Percentiles rank a stretch among this genome's conserved stretches.
These are phyloP conservation scores for Cladochytrium replicatum DNA, from an alignment of 192 early-diverging fungal species.

Conservation along the genomic window DNA sequence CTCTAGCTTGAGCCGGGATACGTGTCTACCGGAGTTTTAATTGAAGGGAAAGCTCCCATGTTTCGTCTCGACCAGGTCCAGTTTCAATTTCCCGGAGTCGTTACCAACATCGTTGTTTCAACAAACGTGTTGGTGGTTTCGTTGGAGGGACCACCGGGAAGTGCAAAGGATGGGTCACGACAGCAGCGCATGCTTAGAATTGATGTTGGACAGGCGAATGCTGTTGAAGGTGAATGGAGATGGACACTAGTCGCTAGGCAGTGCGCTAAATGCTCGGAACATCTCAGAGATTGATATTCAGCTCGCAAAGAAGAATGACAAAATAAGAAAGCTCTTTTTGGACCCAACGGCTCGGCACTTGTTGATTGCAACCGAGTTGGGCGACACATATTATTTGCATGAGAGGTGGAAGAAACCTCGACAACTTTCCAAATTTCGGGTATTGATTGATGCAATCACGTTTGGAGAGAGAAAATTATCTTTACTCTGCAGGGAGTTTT, in stretches of 20 bases:
- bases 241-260: no score
- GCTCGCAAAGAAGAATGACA: slow-evolving; percentile 43
- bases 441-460: slow-evolving; percentile 21
- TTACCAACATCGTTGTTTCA: slow-evolving; percentile 66
- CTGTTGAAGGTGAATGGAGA: slow-evolving; percentile 62
- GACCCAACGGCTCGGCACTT: slow-evolving; percentile 85
- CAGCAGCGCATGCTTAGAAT: slow-evolving; percentile 59
- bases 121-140: slow-evolving; percentile 79
- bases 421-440: slow-evolving; percentile 65
- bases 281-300: slow-evolving; percentile 63
- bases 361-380: slow-evolving; percentile 76
- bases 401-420: slow-evolving; percentile 79
- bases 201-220: slow-evolving; percentile 72
- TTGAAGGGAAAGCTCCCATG: slow-evolving; percentile 8
- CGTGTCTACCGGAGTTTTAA: slow-evolving; percentile 7
- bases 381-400: slow-evolving; percentile 87
- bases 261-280: slow-evolving; percentile 18
- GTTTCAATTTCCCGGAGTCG: slow-evolving; percentile 68
- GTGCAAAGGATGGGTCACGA: slow-evolving; percentile 5
- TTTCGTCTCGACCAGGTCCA: slow-evolving; percentile 85
- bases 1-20: slow-evolving; percentile 20
- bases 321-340: slow-evolving; percentile 65
- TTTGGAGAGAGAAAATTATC: no score
- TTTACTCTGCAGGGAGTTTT: slow-evolving; percentile 53
- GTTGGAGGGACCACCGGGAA: slow-evolving; percentile 44